Evolutionary conservation across 2,329 filamentous ascomycete species (phyloP).

Genomic region (Ceratocystis huliohia): DNA sequence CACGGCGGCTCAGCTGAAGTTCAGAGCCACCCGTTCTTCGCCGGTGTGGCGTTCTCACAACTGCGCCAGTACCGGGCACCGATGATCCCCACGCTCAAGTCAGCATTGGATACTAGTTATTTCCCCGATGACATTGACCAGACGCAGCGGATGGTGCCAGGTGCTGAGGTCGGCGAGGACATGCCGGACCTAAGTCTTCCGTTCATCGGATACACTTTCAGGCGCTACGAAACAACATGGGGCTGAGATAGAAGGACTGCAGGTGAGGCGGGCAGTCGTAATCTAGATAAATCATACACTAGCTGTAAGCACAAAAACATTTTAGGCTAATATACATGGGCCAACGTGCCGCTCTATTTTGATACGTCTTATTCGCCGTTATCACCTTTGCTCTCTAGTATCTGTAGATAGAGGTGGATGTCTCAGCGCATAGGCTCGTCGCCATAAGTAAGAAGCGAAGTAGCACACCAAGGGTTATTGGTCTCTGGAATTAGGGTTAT

Average conservation of each 20-base stretch:
- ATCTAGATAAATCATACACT: too few species aligned
- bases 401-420: too few species aligned
- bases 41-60: conserved; percentile 87
- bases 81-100: conserved; percentile 86
- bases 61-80: conserved; percentile 86
- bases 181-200: conserved; percentile 90
- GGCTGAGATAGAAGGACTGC: not conserved
- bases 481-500: not conserved
- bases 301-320: too few species aligned
- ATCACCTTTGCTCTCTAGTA: too few species aligned
- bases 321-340: too few species aligned
- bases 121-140: conserved; percentile 99
- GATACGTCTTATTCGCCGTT: too few species aligned
- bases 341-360: too few species aligned
- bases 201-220: conserved; percentile 37
- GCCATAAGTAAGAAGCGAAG: not conserved
- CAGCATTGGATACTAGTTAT: conserved; percentile 92
- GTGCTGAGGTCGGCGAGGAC: conserved; percentile 41
- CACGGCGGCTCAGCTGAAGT: conserved; percentile 79
- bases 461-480: not conserved
- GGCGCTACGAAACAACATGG: conserved; percentile 20
- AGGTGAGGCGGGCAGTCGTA: not conserved
- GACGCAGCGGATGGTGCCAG: conserved; percentile 44
- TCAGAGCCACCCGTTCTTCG: conserved; percentile 91
- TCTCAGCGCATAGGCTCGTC: too few species aligned